These are phyloP conservation scores for Phialemoniopsis sp. DNA, from an alignment of 2,329 filamentous ascomycete species.

Conservation along the genomic window DNA sequence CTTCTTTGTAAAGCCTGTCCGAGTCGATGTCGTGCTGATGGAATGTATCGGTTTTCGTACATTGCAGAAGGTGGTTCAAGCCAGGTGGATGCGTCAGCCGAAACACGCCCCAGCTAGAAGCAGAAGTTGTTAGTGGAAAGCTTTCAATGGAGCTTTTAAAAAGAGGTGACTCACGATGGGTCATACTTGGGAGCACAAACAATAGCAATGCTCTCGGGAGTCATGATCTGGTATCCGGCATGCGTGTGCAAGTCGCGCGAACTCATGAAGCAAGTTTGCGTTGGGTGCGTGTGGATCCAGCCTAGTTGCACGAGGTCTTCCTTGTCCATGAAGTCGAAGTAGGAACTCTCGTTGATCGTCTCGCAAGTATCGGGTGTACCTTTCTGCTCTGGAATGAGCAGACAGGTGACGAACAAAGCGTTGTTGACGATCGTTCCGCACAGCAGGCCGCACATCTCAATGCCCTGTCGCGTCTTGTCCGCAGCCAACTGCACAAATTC, in stretches of 20 bases:
- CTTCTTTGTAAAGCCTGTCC: conserved; percentile 73
- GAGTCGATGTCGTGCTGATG: conserved; percentile 59
- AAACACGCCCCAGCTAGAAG: conserved; percentile 78
- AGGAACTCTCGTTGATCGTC: conserved; percentile 77
- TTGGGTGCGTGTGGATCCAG: conserved; percentile 98
- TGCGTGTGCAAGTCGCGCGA: conserved; percentile 92
- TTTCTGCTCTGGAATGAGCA: conserved; percentile 88
- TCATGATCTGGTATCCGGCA: conserved; percentile 90
- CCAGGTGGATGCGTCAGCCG: conserved; percentile 91
- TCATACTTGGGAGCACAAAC: conserved; percentile 84
- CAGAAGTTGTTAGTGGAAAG: background rate
- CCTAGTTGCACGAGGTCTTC: conserved; percentile 83
- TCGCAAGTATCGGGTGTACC: conserved; percentile 93
- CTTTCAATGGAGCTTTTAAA: background rate
- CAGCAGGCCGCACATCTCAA: conserved; percentile 94
- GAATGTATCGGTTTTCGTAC: conserved; percentile 75
- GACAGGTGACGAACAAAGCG: conserved; percentile 82
- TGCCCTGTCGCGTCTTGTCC: conserved; percentile 72
- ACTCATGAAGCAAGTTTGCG: conserved; percentile 97
- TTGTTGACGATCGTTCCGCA: conserved; percentile 90
- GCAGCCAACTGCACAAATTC: conserved; percentile 72
- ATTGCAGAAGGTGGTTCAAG: conserved; percentile 77
- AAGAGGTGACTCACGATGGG: conserved; percentile 57
- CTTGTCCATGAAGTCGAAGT: conserved; percentile 85
- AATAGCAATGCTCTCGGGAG: conserved; percentile 93